A percentile compares a stretch with the other conserved stretches of the same genome.
Evolutionary conservation across 2,329 filamentous ascomycete genomes (phyloP).

Genomic region (Fusarium ambrosium): DNA sequence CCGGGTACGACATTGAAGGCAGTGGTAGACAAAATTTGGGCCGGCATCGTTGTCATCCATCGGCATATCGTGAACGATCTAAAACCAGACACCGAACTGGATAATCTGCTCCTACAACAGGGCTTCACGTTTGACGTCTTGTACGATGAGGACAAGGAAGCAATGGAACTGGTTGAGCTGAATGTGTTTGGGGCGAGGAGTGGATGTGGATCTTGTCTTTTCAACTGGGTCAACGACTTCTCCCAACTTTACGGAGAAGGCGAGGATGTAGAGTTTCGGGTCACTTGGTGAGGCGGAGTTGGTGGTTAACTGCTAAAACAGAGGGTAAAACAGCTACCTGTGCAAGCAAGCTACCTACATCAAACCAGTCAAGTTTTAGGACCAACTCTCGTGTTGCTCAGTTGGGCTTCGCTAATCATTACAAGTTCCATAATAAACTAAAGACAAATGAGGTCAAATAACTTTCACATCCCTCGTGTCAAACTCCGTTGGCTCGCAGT

Average conservation of each 20-base stretch:
- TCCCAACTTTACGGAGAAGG: conserved; percentile 15
- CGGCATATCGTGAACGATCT: conserved; percentile 14
- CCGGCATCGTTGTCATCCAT: conserved; percentile 19
- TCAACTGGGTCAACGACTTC: conserved; percentile 55
- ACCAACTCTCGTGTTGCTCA: background rate
- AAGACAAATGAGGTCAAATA: background rate
- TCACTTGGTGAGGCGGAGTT: conserved; percentile 8
- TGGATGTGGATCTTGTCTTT: conserved; percentile 60
- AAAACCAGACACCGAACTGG: conserved; percentile 28
- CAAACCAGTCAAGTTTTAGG: background rate
- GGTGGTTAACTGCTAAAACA: background rate
- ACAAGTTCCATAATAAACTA: background rate
- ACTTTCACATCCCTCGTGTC: background rate
- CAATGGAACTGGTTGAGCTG: conserved; percentile 56
- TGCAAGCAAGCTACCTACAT: background rate
- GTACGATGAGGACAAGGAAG: conserved; percentile 47
- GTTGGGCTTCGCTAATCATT: background rate
- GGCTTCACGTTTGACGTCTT: conserved; percentile 61
- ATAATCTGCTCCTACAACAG: conserved; percentile 51
- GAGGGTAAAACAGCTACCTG: background rate
- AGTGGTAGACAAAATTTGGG: conserved; percentile 30
- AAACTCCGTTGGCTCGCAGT: background rate
- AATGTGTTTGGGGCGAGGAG: conserved; percentile 61
- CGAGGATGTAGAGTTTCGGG: conserved; percentile 17
- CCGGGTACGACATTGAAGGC: conserved; percentile 15